Evolutionary conservation across 805 yeast genomes (phyloP), one percentile per base, ranked within the genome.

Genomic region (Lachancea meyersii): DNA sequence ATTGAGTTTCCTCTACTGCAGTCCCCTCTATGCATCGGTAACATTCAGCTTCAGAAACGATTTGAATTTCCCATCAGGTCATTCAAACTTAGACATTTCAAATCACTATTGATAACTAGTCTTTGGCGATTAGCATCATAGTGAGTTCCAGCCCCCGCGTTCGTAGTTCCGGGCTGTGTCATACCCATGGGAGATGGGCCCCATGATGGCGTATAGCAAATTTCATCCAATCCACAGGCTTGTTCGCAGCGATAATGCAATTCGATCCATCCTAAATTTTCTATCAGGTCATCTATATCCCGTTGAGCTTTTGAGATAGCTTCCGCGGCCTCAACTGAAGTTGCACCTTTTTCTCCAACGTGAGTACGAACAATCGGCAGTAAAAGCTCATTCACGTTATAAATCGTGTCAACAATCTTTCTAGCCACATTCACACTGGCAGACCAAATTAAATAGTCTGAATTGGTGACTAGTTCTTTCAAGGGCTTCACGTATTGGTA

Each of bases 151-250:
- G 43, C 42, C 9, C 42, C 33, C 4, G 33, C 35, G 4, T 38
- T 44, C 4, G 21, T 7, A 5, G 43, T 39, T 17, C 34, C 40
- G 3, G 51, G 51, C 1, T 26, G 5, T 1, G 65, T 64, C 71
- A 75, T 69, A 1, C 75, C 73, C 19, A 75, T 34, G 3, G 80
- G 80, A 0, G 72, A 61, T 2, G 82, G 82, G 0, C 72, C 83
- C 82, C 82, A 77, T 0, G 80, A 71, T 1, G 82, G 82, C 13
- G 76, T 69, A 43, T 67, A 76, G 48, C 83, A 79, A 2, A 75
- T 52, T 48, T 75, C 78, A 49, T 74, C 70, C 59, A 61, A 57
- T 0, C 50, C 61, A 55, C 83, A 77, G 3, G 51, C 56, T 2
- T 52, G 40, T 0, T 65, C 50, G 54, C 82, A 77, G 33, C 61